Conservation (phyloP, 2,329 filamentous ascomycete genomes). For the Ceratocystis smalleyi region DNA sequence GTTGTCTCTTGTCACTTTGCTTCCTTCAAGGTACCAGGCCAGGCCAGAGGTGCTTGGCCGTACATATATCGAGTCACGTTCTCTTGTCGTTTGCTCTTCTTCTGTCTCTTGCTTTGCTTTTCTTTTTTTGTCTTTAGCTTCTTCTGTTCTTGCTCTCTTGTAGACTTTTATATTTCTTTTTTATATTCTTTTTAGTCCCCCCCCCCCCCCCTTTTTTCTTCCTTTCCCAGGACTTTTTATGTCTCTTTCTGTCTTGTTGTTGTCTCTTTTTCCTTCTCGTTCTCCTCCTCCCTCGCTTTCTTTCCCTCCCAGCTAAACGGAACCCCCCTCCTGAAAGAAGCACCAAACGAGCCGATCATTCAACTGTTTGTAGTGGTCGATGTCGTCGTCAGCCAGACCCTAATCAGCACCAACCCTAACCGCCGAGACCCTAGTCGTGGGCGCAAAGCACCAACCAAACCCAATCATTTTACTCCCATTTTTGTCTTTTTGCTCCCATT, state of each 20-base stretch:
- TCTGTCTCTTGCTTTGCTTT: not conserved
- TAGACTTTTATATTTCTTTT: not conserved
- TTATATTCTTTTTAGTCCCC: not conserved
- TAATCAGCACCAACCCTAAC: not conserved
- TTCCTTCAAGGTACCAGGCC: not conserved
- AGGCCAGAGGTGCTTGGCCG: not conserved
- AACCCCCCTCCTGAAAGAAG: too few relatives aligned
- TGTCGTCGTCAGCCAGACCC: not conserved
- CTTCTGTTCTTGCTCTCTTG: not conserved
- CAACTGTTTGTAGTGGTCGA: too few relatives aligned
- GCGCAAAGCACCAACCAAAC: too few relatives aligned
- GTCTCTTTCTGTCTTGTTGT: not conserved
- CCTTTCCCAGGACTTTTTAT: not conserved
- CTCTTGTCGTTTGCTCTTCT: not conserved
- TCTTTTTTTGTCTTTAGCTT: not conserved
- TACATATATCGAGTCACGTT: slow-evolving; percentile 1
- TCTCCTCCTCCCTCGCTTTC: too few relatives aligned
- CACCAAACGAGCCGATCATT: too few relatives aligned
- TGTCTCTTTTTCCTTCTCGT: not conserved
- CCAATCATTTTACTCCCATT: not conserved
- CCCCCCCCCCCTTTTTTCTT: not conserved
- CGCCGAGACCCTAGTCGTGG: too few relatives aligned
- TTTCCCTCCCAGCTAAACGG: too few relatives aligned
- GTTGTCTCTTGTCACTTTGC: not conserved
- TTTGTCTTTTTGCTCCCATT: not conserved